Evolutionary conservation across 2,329 filamentous ascomycete species (phyloP), one percentile per base, ranked within the genome.

Genomic region (Apiospora arundinis): DNA sequence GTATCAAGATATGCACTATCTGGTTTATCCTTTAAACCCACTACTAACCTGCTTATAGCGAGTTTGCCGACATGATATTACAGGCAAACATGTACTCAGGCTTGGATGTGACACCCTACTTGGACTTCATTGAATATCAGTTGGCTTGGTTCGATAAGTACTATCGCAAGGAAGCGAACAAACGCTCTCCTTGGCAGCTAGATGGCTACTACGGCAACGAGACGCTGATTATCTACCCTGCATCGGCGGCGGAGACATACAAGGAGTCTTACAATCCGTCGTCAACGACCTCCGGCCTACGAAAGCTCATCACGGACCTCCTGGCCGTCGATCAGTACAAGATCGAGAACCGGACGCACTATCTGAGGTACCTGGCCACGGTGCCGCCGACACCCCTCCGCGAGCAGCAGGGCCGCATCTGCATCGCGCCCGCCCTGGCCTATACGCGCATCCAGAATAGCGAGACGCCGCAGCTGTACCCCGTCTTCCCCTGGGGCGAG

Each of bases 61-160:
- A 68, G 9, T 68, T 68, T n/a, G 44, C 65, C 65, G 65, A 67
- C 42, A 67, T 67, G 65, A 67, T 67, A 2, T n/a, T 67, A 21
- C 65, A 67, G 23, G 65, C 65, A 18, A 67, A 67, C 42, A 67
- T 67, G 52, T 63, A 63, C 52, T 44, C 42, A 21, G 48, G 37
- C 37, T 21, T 70, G 32, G 52, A 70, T 25, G 9, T 70, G 2
- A 46, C 46, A 9, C 69, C 69, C 11, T 70, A 63, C 21, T 12
- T 70, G 28, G 48, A 52, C n/a, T 70, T 70, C 69, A 70, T 70
- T 11, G 69, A 70, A 42, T 63, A 70, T 25, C 49, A 70, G 69
- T 12, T 70, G 12, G 52, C 52, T n/a, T 70, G 69, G 69, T 70
- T 66, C 25, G 69, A 70, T 28, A 63, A 65, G 23, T 70, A 65